Base-by-base conservation (phyloP, 176 grass and related monocot species). In the Bonia amplexicaulis region DNA sequence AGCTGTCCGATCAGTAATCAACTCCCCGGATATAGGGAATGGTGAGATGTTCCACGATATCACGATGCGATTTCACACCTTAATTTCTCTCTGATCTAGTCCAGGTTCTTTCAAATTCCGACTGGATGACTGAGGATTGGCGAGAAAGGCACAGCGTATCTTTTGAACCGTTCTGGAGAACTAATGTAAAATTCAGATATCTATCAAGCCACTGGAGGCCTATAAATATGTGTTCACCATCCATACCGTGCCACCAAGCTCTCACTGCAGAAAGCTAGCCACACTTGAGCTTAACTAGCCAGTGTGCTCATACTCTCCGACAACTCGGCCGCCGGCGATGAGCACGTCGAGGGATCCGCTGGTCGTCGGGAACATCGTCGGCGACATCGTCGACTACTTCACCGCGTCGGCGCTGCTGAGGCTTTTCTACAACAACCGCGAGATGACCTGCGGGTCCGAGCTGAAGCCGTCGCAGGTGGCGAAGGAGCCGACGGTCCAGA, bases 381-480 rank as follows among this genome's bases (percentile, higher is more conserved):
- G 91, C 37, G 93, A 98, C 46, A 19, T 98, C 6, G 64, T 98
- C 3, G 93, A 98, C 80, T 35, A 76, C 39, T 98, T 98, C 54
- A 6, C 75, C 3, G 35, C 55, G 46, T 83, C 89, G 14, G 92
- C 90, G 12, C 39, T 69, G 74, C 42, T 95, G 29, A 90, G 85
- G 69, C 49, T 98, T 75, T 2, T 86, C 26, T 98, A 95, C 81
- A 85, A 82, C 65, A 79, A 76, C 42, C 90, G 88, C 65, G 95
- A 95, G 60, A 39, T 98, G 66, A 95, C 89, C 22, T 79, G 86
- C 66, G 95, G 95, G 58, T 95, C 91, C 20, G 95, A 95, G 82
- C 90, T 95, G 62, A 88, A 85, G 79, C 93, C 95, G 22, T 98
- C 95, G 47, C 82, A 91, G 44, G 85, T 98, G 2, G 87, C 51